Conservation (phyloP, 83 land plant species). For the Thuja plicata region DNA sequence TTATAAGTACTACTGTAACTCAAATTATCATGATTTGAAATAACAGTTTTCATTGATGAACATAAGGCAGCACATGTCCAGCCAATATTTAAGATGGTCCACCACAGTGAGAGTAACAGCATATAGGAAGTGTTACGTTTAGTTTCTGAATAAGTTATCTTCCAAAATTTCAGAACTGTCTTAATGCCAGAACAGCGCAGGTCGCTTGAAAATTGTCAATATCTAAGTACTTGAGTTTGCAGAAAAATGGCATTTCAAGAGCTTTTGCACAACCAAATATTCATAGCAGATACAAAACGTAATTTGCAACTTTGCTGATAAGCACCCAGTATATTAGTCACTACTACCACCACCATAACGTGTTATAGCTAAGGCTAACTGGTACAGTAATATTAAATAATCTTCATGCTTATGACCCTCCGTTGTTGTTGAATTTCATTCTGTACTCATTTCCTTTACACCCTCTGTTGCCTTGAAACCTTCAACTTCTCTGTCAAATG, state of each 20-base stretch:
- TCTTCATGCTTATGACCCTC: background rate
- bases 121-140: background rate
- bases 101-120: background rate
- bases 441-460: background rate
- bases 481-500: constrained; percentile 67
- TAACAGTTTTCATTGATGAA: background rate
- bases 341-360: background rate
- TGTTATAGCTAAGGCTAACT: background rate
- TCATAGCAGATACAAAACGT: background rate
- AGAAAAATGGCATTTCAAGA: background rate
- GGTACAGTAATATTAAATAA: background rate
- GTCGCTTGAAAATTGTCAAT: background rate
- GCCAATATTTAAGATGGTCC: background rate
- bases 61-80: background rate
- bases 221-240: background rate
- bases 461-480: constrained; percentile 24
- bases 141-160: background rate
- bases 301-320: background rate
- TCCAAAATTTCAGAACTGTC: background rate
- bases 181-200: background rate
- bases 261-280: background rate
- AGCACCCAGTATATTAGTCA: background rate
- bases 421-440: background rate
- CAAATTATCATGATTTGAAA: background rate
- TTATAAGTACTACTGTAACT: background rate